Evolutionary conservation across 2,329 filamentous ascomycete species (phyloP).

Genomic region (Fusarium chlamydosporum): DNA sequence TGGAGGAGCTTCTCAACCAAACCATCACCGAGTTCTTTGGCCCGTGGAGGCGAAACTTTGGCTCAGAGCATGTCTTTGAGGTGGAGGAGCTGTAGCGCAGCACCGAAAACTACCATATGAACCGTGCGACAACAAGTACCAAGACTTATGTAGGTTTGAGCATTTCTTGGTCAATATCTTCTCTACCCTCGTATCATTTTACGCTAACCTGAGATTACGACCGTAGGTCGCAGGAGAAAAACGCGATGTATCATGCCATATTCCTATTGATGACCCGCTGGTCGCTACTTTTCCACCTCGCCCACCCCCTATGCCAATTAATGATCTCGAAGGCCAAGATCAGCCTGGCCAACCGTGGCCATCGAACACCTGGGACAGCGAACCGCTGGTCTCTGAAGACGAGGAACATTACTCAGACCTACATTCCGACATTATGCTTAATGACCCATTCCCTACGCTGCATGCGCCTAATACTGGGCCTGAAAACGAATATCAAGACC

Average conservation of each 20-base stretch:
- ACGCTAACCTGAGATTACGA: not conserved
- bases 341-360: too few species aligned
- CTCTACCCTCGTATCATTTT: not conserved
- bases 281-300: too few species aligned
- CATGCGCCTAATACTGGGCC: not conserved
- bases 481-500: too few species aligned
- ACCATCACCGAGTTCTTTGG: conserved; percentile 79
- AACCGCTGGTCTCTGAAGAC: too few species aligned
- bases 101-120: not conserved
- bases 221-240: not conserved
- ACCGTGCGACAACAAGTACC: not conserved
- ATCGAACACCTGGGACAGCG: too few species aligned
- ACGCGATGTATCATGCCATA: not conserved
- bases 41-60: conserved; percentile 60
- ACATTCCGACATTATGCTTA: not conserved
- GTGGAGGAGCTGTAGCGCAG: conserved; percentile 57
- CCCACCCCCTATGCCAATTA: too few species aligned
- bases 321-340: too few species aligned
- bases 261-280: too few species aligned
- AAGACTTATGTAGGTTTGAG: not conserved
- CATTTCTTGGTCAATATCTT: not conserved
- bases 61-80: conserved; percentile 26
- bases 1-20: conserved; percentile 73
- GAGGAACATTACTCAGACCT: not conserved
- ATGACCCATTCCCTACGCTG: not conserved